Conservation (phyloP, 345 rosid species). For the Populus deltoides region DNA sequence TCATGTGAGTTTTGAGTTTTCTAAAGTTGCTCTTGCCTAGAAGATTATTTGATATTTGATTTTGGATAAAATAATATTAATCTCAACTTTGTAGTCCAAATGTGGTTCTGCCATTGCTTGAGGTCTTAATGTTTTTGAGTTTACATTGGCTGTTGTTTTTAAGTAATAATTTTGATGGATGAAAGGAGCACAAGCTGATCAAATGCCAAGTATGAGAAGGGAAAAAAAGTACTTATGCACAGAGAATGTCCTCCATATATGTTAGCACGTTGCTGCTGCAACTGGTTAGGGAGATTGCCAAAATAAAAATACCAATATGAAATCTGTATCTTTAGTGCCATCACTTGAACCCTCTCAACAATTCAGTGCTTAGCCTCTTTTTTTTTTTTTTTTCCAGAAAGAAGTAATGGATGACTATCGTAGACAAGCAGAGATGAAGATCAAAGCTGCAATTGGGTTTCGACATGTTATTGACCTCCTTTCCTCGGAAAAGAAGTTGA, state of each 20-base stretch:
- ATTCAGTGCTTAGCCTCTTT: not conserved
- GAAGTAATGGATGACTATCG: conserved; percentile 60
- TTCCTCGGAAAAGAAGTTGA: conserved; percentile 74
- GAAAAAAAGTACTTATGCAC: no score
- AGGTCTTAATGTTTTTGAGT: no score
- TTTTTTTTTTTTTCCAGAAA: conserved; percentile 39
- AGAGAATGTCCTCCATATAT: not conserved
- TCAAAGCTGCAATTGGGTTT: conserved; percentile 70
- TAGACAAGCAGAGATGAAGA: conserved; percentile 49
- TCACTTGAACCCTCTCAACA: not conserved
- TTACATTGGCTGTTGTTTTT: no score
- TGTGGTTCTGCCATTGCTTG: no score
- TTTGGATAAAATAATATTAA: not conserved
- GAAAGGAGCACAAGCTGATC: no score
- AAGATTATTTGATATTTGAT: not conserved
- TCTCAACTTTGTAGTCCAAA: no score
- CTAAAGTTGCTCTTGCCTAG: not conserved
- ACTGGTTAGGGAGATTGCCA: not conserved
- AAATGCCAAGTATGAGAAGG: no score
- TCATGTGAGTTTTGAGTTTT: not conserved
- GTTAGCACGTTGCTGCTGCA: not conserved
- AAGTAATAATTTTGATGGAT: no score
- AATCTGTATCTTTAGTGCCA: not conserved
- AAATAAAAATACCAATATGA: not conserved
- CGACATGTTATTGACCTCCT: conserved; percentile 89